Evolutionary conservation across 139 green algal genomes (phyloP).

Genomic region (Chlamydomonas applanata): DNA sequence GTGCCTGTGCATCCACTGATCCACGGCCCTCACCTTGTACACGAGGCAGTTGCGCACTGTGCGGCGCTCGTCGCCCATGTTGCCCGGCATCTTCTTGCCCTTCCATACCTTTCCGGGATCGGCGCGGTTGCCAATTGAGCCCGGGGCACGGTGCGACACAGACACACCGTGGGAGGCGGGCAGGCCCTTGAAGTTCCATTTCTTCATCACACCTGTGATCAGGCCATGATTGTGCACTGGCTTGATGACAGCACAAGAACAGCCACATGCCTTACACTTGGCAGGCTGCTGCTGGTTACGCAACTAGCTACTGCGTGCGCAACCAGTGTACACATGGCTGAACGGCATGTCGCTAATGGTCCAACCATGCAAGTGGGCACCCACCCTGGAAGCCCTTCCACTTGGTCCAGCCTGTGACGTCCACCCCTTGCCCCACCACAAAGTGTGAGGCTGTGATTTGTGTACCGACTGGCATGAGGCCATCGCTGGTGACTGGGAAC

Average conservation of each 20-base stretch:
- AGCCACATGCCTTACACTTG: neutral
- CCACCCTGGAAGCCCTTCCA: conserved; percentile 90
- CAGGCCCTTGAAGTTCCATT: conserved; percentile 85
- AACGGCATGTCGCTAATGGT: no score
- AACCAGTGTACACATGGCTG: no score
- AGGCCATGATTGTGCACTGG: neutral
- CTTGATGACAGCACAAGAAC: neutral
- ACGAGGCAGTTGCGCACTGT: conserved; percentile 78
- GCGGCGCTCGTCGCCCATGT: conserved; percentile 80
- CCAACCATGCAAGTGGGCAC: neutral
- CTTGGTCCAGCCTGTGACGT: conserved; percentile 87
- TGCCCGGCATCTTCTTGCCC: conserved; percentile 97
- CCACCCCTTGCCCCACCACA: conserved; percentile 88
- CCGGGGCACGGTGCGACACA: conserved; percentile 67
- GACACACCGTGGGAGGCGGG: conserved; percentile 89
- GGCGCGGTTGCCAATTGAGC: conserved; percentile 48
- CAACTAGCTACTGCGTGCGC: no score
- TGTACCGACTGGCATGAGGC: conserved; percentile 82
- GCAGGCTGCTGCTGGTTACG: no score
- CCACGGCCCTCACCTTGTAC: conserved; percentile 72
- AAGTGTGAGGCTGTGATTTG: conserved; percentile 83
- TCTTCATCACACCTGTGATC: conserved; percentile 89
- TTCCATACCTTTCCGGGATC: conserved; percentile 91
- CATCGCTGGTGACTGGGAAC: conserved; percentile 86
- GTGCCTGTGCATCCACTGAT: no score